These are phyloP conservation scores for Corymbia citriodora DNA, from an alignment of 441 rosid genomes.

Conservation along the genomic window DNA sequence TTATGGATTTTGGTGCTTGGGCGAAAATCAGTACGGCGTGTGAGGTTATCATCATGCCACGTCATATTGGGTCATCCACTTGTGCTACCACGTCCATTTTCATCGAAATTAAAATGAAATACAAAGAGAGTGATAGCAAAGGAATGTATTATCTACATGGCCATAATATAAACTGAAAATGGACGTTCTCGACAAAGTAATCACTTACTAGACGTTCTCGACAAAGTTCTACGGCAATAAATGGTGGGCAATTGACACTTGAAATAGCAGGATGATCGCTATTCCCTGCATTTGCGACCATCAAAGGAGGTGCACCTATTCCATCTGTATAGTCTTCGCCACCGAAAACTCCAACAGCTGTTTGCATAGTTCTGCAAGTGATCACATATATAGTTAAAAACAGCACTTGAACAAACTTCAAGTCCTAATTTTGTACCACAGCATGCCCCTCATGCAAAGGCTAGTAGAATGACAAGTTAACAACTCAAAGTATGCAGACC, in stretches of 20 bases:
- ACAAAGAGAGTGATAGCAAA: background rate
- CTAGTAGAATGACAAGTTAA: background rate
- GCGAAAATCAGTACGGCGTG: background rate
- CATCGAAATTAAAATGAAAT: background rate
- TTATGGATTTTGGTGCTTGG: background rate
- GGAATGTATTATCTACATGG: background rate
- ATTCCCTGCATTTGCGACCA: constrained; percentile 7
- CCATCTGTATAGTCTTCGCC: constrained; percentile 15
- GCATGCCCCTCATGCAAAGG: background rate
- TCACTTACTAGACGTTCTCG: constrained; percentile 77
- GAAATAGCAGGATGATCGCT: constrained; percentile 10
- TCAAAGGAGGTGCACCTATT: constrained; percentile 7
- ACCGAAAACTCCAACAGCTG: constrained; percentile 60
- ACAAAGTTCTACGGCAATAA: constrained; percentile 65
- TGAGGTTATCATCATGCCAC: background rate
- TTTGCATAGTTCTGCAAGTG: constrained; percentile 69
- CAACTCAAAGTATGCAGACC: background rate
- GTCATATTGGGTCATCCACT: background rate
- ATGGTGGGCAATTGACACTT: constrained; percentile 36
- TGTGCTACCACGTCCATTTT: background rate
- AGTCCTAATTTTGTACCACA: background rate
- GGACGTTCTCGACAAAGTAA: too few species aligned
- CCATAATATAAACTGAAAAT: background rate
- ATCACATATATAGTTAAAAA: background rate
- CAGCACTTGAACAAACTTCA: background rate